These are phyloP conservation scores for Globisporangium nagaii DNA, from an alignment of 352 stramenopile species.

Conservation along the genomic window DNA sequence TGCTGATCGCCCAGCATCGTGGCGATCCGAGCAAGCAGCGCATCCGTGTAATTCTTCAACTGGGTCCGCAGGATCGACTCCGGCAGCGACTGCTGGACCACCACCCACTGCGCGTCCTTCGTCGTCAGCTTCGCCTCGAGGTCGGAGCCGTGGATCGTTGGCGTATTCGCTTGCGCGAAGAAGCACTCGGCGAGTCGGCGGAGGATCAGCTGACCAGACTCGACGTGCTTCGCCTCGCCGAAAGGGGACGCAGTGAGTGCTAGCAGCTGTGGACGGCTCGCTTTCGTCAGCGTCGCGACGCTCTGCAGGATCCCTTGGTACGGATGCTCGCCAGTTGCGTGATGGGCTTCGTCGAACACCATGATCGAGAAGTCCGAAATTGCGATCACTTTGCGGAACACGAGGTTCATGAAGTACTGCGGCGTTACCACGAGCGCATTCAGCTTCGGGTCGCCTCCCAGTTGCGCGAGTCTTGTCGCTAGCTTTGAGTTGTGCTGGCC, in stretches of 20 bases:
- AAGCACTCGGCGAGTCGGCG: constrained; percentile 38
- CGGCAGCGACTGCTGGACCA: constrained; percentile 27
- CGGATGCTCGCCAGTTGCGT: constrained; percentile 55
- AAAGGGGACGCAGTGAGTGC: constrained; percentile 72
- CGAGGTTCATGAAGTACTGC: constrained; percentile 66
- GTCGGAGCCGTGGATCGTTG: constrained; percentile 45
- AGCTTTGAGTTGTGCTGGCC: constrained; percentile 32
- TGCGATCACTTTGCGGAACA: constrained; percentile 22
- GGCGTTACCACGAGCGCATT: constrained; percentile 60
- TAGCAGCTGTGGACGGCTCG: constrained; percentile 41
- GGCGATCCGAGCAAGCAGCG: constrained; percentile 25
- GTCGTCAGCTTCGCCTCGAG: constrained; percentile 38
- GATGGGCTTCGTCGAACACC: constrained; percentile 81
- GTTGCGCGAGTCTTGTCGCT: constrained; percentile 5
- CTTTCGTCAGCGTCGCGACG: constrained; percentile 20
- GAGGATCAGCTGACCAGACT: constrained; percentile 26
- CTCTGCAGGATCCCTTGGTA: constrained; percentile 53
- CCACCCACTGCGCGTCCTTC: constrained; percentile 59
- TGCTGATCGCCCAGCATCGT: constrained; percentile 20
- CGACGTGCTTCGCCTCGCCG: constrained; percentile 39
- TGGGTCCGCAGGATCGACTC: constrained; percentile 32
- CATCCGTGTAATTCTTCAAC: constrained; percentile 42
- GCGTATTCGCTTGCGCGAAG: constrained; percentile 51
- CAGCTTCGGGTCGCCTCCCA: constrained; percentile 18
- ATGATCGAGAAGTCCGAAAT: constrained; percentile 62